phyloP scores from a whole-genome alignment of 2,329 filamentous ascomycete genomes.

The Cladorrhinum sp. region DNA sequence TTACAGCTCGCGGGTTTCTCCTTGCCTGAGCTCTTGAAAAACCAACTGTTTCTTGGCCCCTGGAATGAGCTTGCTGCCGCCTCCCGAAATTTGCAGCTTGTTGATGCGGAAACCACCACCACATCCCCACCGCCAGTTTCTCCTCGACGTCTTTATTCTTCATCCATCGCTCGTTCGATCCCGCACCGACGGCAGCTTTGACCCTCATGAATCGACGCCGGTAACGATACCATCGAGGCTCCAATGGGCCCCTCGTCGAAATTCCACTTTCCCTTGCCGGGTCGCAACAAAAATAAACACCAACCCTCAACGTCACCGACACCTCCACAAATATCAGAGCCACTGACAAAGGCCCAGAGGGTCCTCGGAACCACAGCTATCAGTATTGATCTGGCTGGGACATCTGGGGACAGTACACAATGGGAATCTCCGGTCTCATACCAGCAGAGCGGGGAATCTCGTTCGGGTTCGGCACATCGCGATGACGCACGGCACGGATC shows the following conservation, averaged over 20 bases:
- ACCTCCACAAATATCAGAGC: conserved; percentile 31
- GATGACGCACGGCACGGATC: conserved; percentile 26
- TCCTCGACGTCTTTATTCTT: not conserved
- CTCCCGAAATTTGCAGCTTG: conserved; percentile 19
- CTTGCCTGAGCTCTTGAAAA: not conserved
- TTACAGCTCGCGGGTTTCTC: not conserved
- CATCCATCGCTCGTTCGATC: not conserved
- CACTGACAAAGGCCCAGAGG: conserved; percentile 51
- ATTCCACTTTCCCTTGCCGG: conserved; percentile 48
- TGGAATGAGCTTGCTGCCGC: conserved; percentile 14
- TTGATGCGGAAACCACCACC: conserved; percentile 10
- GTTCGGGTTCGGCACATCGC: conserved; percentile 27
- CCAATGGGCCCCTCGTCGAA: conserved; percentile 34
- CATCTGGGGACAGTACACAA: conserved; percentile 21
- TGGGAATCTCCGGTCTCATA: conserved; percentile 33
- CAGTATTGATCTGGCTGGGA: conserved; percentile 38
- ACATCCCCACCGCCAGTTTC: conserved; percentile 15
- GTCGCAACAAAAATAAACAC: conserved; percentile 44
- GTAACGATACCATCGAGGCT: conserved; percentile 1
- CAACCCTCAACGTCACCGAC: conserved; percentile 19
- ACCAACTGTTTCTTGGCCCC: conserved; percentile 7
- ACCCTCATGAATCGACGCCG: conserved; percentile 12
- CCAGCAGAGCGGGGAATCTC: conserved; percentile 29
- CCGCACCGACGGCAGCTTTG: not conserved
- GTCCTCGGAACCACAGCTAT: conserved; percentile 47